Evolutionary conservation across 495 filamentous ascomycete species (phyloP), one percentile per base, ranked within the genome.

Genomic region (Neurospora sp.): DNA sequence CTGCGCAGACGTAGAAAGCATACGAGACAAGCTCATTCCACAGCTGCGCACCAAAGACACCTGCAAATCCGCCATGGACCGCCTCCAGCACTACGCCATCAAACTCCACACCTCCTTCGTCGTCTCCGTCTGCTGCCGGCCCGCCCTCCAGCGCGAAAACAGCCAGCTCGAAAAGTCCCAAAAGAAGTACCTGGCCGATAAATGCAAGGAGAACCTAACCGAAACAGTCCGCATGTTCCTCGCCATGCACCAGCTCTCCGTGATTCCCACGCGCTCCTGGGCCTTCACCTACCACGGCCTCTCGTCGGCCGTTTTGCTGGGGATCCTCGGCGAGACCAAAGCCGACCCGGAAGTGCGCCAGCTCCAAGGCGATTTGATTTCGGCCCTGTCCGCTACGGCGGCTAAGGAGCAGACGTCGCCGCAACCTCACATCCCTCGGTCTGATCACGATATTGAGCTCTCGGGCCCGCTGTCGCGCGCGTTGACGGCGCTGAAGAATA

Each of bases 171-270:
- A 82, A 14, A 31, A 76, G 0, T 42, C 76, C 8, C 85, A 88
- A 70, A 87, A 86, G 75, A 80, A 78, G 31, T 77, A 82, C 2
- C 80, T 88, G 2, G 84, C 83, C 5, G 83, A 87, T 37, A 82
- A 82, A 38, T 92, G 90, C 80, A 89, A 91, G 74, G 78, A 83
- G 37, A 90, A 89, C 76, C 77, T 92, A 11, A 85, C 86, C 8
- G 89, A 91, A 76, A 91, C 89, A 12, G 88, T 92, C 2, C 85
- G 89, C 73, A 90, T 90, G 81, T 92, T 91, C 77, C 81, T 91
- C 8, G 88, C 89, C 14, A 88, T 92, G 82, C 89, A 90, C 73
- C 88, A 90, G 74, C 81, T 91, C 72, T 90, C 89, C 6, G 83
- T 89, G 2, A 89, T 89, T 61, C 89, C 89, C 0, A 88, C 87